Evolutionary conservation across 345 rosid species (phyloP), one percentile per base, ranked within the genome.

Genomic region (Cochlearia excelsa): DNA sequence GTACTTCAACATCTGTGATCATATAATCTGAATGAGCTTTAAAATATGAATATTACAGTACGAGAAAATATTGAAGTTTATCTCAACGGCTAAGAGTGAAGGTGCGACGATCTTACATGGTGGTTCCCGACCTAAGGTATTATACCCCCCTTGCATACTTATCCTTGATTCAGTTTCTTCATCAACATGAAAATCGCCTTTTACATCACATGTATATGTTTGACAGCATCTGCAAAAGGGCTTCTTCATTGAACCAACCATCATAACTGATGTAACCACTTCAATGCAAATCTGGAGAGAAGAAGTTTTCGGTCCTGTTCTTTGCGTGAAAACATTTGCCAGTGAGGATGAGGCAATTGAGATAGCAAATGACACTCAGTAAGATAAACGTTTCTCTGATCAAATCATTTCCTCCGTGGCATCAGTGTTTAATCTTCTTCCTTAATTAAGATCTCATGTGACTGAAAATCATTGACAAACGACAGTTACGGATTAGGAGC

Each of bases 221-320:
- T 30, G 56, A 45, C 87, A 89, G 99, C 95, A 93, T 75, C 77
- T 85, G 11, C 65, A 68, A 39, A 89, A 82, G 63, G 97, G 99
- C 31, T 93, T 72, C 81, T 93, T 79, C 52, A 42, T 93, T 28
- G 89, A 85, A 71, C 95, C 99, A 73, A 77, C 95, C 47, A 77
- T 93, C 70, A 73, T 89, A 48, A 80, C 82, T 49, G 79, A 89
- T 70, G 85, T 87, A 57, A 79, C 84, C 9, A 83, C 86, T 43
- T 83, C 91, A 65, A 93, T 87, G 99, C 75, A 93, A 82, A 89
- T 93, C 37, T 93, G 99, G 99, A 93, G 94, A 68, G 99, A 92
- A 70, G 97, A 93, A 81, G 94, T 93, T 57, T 93, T 93, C 54
- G 99, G 99, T 40, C 97, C 99, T 51, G 94, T 93, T 66, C 77